Conservation (phyloP, 352 stramenopile species). For the Phytophthora meadii region DNA sequence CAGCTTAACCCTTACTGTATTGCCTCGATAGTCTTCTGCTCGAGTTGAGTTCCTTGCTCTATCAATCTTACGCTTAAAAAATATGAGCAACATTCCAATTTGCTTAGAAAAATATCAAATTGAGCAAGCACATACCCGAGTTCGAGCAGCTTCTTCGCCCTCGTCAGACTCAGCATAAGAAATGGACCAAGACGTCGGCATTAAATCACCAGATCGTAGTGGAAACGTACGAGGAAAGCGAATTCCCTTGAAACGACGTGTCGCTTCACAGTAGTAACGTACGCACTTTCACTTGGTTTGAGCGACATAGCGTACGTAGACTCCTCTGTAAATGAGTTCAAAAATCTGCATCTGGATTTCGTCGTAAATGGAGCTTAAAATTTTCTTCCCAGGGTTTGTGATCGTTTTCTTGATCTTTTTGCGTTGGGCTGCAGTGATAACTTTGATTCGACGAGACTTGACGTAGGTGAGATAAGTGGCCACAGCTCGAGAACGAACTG, state of each 20-base stretch:
- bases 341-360: constrained; percentile 65
- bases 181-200: constrained; percentile 15
- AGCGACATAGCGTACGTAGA: constrained; percentile 57
- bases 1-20: constrained; percentile 8
- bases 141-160: neutral
- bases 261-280: constrained; percentile 34
- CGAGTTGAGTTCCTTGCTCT: neutral
- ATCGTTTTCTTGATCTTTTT: constrained; percentile 78
- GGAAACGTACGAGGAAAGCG: neutral
- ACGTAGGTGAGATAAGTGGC: constrained; percentile 65
- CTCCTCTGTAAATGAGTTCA: constrained; percentile 60
- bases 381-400: constrained; percentile 60
- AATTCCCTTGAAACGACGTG: constrained; percentile 27
- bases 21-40: constrained; percentile 1
- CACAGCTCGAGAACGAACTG: constrained; percentile 52
- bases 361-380: constrained; percentile 55
- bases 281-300: constrained; percentile 18
- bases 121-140: neutral
- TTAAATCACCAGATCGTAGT: constrained; percentile 9
- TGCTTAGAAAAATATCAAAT: neutral
- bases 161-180: constrained; percentile 19
- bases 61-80: constrained; percentile 1
- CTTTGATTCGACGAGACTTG: constrained; percentile 65
- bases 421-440: constrained; percentile 67
- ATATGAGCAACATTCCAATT: neutral